phyloP scores from a whole-genome alignment of 2,329 filamentous ascomycete species.

The Intubia oerlemansii region DNA sequence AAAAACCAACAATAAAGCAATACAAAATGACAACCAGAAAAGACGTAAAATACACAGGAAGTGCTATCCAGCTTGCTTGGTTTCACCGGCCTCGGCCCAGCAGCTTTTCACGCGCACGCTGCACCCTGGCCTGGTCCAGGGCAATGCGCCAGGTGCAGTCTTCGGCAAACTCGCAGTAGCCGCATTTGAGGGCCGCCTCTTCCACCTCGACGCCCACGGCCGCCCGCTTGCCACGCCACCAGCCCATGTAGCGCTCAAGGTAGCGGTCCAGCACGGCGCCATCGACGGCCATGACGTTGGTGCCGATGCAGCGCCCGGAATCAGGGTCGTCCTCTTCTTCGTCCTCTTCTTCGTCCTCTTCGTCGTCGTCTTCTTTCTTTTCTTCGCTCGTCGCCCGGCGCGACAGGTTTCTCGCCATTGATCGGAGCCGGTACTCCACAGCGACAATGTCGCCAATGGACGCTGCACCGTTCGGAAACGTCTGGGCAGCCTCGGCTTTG shows the following conservation, averaged over 20 bases:
- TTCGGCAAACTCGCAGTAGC: constrained; percentile 62
- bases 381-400: too few relatives aligned
- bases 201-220: constrained; percentile 59
- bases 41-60: too few relatives aligned
- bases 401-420: background rate
- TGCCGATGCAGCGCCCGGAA: constrained; percentile 22
- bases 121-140: constrained; percentile 36
- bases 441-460: constrained; percentile 28
- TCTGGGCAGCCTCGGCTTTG: constrained; percentile 22
- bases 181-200: constrained; percentile 66
- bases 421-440: constrained; percentile 27
- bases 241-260: constrained; percentile 46
- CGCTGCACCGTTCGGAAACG: constrained; percentile 28
- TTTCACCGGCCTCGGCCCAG: background rate
- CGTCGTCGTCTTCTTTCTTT: constrained; percentile 1
- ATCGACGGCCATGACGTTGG: constrained; percentile 44
- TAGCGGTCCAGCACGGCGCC: constrained; percentile 39
- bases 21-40: background rate
- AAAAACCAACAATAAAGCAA: background rate
- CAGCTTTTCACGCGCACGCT: constrained; percentile 6
- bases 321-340: constrained; percentile 13
- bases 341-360: constrained; percentile 13
- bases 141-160: constrained; percentile 55
- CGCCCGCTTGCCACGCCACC: constrained; percentile 62
- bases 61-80: background rate